Percentiles rank a stretch among this genome's conserved stretches.
Evolutionary conservation across 129 eudicot species (phyloP).

Genomic region (Sambucus nigra): DNA sequence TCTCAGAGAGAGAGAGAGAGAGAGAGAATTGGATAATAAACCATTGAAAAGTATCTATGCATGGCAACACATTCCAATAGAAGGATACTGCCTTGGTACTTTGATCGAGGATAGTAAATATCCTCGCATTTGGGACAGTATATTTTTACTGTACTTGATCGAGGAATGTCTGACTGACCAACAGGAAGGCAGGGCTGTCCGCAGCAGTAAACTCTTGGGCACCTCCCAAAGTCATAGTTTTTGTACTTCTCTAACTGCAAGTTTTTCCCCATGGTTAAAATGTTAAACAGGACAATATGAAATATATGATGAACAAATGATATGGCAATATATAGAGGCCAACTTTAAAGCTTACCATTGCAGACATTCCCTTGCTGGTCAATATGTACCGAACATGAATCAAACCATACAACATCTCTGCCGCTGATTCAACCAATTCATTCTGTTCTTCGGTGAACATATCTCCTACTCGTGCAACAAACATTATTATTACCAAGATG

Average conservation of each 20-base stretch:
- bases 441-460: constrained; percentile 93
- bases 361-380: constrained; percentile 79
- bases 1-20: too few species aligned
- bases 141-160: constrained; percentile 84
- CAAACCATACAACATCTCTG: constrained; percentile 85
- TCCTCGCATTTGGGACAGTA: constrained; percentile 98
- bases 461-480: constrained; percentile 32
- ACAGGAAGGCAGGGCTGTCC: constrained; percentile 99
- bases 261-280: not conserved
- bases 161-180: constrained; percentile 93
- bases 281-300: not conserved
- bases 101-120: constrained; percentile 88
- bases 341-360: constrained; percentile 50
- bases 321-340: not conserved
- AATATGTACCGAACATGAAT: constrained; percentile 79
- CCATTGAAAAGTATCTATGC: not conserved
- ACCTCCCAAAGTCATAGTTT: constrained; percentile 86
- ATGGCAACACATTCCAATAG: constrained; percentile 1
- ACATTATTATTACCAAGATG: not conserved
- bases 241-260: constrained; percentile 89
- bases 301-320: not conserved
- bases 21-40: too few species aligned
- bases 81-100: constrained; percentile 99
- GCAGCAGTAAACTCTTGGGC: constrained; percentile 93
- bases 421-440: constrained; percentile 90